Percentiles rank a stretch among this genome's conserved stretches.
Evolutionary conservation across 352 stramenopile genomes (phyloP).

Genomic region (Phytophthora sojae): DNA sequence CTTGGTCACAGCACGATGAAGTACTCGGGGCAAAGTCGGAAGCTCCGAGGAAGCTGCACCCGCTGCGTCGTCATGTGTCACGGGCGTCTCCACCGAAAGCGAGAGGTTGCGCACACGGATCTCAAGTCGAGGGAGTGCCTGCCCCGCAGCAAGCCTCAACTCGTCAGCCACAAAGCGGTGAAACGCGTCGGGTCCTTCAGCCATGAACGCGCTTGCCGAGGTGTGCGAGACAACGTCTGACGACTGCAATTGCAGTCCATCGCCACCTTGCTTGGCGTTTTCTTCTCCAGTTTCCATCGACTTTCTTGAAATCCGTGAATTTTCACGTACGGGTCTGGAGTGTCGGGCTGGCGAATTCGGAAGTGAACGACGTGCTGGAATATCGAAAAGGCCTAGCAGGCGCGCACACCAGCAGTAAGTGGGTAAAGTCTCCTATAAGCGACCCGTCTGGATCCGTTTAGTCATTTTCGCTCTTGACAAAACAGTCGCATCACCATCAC

Average conservation of each 20-base stretch:
- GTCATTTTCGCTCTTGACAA: constrained; percentile 4
- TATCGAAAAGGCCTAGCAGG: constrained; percentile 14
- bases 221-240: constrained; percentile 10
- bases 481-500: constrained; percentile 1
- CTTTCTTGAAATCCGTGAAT: constrained; percentile 3
- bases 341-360: constrained; percentile 23
- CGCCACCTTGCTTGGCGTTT: constrained; percentile 3
- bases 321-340: neutral
- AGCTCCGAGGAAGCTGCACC: constrained; percentile 25
- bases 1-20: constrained; percentile 22
- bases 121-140: constrained; percentile 47
- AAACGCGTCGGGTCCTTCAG: constrained; percentile 40
- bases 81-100: constrained; percentile 31
- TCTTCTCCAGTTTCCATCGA: constrained; percentile 22
- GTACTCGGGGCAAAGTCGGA: constrained; percentile 43
- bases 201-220: constrained; percentile 33
- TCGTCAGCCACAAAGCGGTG: constrained; percentile 41
- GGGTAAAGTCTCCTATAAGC: constrained; percentile 26
- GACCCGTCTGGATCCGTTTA: constrained; percentile 6
- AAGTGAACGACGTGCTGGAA: constrained; percentile 31
- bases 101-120: constrained; percentile 51
- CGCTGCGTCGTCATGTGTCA: constrained; percentile 7
- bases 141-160: constrained; percentile 35
- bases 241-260: constrained; percentile 1
- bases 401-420: neutral